These are phyloP conservation scores for Brassica incana DNA, from an alignment of 345 rosid species.

Conservation along the genomic window DNA sequence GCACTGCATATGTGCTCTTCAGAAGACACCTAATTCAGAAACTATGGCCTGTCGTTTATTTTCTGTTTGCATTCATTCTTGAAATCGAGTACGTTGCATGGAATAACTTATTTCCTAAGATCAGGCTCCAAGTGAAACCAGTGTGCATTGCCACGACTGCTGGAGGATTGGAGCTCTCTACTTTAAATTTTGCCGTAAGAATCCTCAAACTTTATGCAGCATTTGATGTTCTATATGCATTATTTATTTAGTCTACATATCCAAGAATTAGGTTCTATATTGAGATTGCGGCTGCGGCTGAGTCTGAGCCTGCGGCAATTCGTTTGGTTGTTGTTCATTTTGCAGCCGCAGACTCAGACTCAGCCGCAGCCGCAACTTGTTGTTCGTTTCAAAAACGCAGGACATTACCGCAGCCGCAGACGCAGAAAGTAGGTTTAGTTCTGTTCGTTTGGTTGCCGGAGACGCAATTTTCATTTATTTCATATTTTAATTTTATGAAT, in stretches of 20 bases:
- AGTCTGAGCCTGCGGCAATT: too few species aligned
- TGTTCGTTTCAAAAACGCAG: too few species aligned
- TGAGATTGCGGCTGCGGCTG: background rate
- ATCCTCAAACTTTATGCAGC: slow-evolving; percentile 26
- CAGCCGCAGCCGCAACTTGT: too few species aligned
- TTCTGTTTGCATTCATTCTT: slow-evolving; percentile 77
- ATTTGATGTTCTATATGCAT: slow-evolving; percentile 5
- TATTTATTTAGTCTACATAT: background rate
- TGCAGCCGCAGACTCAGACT: too few species aligned
- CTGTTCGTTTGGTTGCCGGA: too few species aligned
- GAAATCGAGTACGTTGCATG: slow-evolving; percentile 76
- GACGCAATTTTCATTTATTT: too few species aligned
- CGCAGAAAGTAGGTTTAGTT: too few species aligned
- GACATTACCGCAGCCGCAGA: too few species aligned
- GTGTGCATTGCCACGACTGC: slow-evolving; percentile 74
- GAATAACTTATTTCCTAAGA: slow-evolving; percentile 49
- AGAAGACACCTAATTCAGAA: slow-evolving; percentile 56
- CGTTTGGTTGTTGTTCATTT: too few species aligned
- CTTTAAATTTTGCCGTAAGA: slow-evolving; percentile 72
- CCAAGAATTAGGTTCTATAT: slow-evolving; percentile 19
- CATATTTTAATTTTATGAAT: too few species aligned
- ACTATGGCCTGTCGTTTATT: slow-evolving; percentile 80
- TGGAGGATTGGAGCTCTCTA: slow-evolving; percentile 60
- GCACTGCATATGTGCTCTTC: slow-evolving; percentile 62
- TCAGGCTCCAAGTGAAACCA: slow-evolving; percentile 48